Conservation (phyloP, 2,329 filamentous ascomycete species). For the Curvularia verruculosa region DNA sequence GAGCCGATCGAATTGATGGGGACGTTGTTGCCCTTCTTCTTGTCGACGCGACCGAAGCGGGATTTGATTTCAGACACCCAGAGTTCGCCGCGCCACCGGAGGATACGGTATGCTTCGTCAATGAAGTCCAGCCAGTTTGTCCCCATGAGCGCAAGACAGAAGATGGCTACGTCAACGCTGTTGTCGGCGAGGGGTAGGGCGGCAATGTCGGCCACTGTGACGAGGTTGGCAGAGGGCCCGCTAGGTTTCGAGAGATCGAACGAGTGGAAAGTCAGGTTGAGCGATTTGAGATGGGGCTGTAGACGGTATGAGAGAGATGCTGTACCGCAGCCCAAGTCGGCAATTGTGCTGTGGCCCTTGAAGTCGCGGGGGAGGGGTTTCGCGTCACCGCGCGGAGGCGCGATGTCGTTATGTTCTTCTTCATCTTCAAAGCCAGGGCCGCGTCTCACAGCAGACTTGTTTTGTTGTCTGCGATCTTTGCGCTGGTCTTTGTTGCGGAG, state of each 20-base stretch:
- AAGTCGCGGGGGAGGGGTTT: constrained; percentile 72
- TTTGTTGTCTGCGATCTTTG: constrained; percentile 51
- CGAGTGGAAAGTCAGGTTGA: constrained; percentile 77
- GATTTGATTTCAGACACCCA: constrained; percentile 98
- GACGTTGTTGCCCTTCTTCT: constrained; percentile 55
- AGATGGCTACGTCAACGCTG: constrained; percentile 84
- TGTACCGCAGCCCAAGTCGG: constrained; percentile 92
- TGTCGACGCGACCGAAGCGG: constrained; percentile 72
- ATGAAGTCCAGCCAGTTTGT: constrained; percentile 98
- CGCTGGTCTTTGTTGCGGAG: constrained; percentile 49
- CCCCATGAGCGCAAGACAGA: constrained; percentile 97
- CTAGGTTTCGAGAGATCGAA: constrained; percentile 85
- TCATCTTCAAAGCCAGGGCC: constrained; percentile 17
- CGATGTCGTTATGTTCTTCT: constrained; percentile 13
- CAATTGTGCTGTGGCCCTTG: constrained; percentile 73
- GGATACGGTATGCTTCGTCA: constrained; percentile 90
- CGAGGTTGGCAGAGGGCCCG: constrained; percentile 71
- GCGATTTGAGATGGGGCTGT: constrained; percentile 65
- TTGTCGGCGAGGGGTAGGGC: constrained; percentile 77
- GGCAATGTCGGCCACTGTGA: constrained; percentile 89
- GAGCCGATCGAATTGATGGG: constrained; percentile 70
- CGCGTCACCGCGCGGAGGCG: constrained; percentile 23
- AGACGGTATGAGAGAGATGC: constrained; percentile 78
- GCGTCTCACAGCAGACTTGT: constrained; percentile 33
- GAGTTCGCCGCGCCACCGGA: constrained; percentile 92